Evolutionary conservation across 1,284 basidiomycete genomes (phyloP).

Genomic region (Sporisorium iseilematis-ciliati): DNA sequence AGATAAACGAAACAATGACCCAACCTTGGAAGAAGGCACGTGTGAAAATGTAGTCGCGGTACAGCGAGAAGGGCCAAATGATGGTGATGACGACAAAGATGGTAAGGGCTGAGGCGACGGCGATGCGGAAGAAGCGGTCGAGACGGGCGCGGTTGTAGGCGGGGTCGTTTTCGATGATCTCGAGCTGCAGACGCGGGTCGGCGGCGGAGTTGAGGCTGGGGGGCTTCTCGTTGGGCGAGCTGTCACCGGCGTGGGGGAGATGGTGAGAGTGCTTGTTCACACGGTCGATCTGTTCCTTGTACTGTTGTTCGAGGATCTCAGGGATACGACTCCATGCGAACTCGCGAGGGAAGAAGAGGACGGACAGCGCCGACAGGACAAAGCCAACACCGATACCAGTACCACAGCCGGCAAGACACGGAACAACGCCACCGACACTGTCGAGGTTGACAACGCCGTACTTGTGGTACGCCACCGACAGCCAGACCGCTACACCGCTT

Average conservation of each 20-base stretch:
- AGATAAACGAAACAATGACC: slow-evolving; percentile 63
- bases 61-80: slow-evolving; percentile 67
- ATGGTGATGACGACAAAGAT: slow-evolving; percentile 65
- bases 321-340: slow-evolving; percentile 57
- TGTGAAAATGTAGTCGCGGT: slow-evolving; percentile 66
- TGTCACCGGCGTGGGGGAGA: slow-evolving; percentile 3
- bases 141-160: slow-evolving; percentile 36
- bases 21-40: slow-evolving; percentile 65
- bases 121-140: slow-evolving; percentile 42
- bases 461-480: slow-evolving; percentile 53
- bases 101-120: slow-evolving; percentile 28
- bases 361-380: slow-evolving; percentile 35
- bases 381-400: slow-evolving; percentile 58
- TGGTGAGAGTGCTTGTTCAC: slow-evolving; percentile 18
- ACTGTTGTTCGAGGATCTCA: slow-evolving; percentile 39
- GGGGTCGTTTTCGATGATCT: slow-evolving; percentile 47
- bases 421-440: slow-evolving; percentile 47
- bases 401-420: slow-evolving; percentile 57
- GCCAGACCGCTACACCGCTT: slow-evolving; percentile 63
- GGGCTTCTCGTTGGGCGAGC: slow-evolving; percentile 11
- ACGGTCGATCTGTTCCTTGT: slow-evolving; percentile 27
- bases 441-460: slow-evolving; percentile 51
- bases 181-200: slow-evolving; percentile 38
- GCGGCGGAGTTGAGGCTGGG: slow-evolving; percentile 17
- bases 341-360: slow-evolving; percentile 47